Percentiles rank a stretch among this genome's conserved stretches.
Conservation (phyloP, 2,329 filamentous ascomycete species). For the Trichoderma lentiforme region DNA sequence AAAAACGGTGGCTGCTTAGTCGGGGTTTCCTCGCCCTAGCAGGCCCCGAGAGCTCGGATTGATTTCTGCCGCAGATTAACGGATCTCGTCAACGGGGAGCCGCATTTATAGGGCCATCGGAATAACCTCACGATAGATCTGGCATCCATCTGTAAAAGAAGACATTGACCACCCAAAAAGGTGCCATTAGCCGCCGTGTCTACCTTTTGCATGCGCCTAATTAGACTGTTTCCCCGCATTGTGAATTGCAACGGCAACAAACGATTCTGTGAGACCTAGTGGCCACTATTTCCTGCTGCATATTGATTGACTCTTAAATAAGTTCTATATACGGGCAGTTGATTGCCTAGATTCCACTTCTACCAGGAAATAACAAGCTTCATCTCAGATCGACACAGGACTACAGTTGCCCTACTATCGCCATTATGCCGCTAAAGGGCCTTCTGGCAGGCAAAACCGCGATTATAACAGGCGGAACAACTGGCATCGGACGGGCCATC, state of each 20-base stretch:
- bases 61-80: neutral
- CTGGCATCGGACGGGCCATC: conserved; percentile 84
- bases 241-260: neutral
- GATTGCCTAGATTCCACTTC: neutral
- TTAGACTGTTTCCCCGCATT: neutral
- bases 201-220: neutral
- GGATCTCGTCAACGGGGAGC: neutral
- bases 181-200: neutral
- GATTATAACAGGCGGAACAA: conserved; percentile 82
- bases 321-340: neutral
- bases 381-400: neutral
- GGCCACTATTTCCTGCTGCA: neutral
- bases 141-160: neutral
- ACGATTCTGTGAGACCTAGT: neutral
- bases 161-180: neutral
- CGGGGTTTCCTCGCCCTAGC: conserved; percentile 9
- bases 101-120: neutral
- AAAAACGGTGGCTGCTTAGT: conserved; percentile 3
- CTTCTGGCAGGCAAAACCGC: conserved; percentile 73
- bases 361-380: neutral
- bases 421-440: conserved; percentile 42
- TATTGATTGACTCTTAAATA: neutral
- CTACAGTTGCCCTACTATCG: neutral
- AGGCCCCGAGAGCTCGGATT: conserved; percentile 5
- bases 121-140: neutral